phyloP scores from a whole-genome alignment of 164 flowering plant species.

The Aristolochia californica region DNA sequence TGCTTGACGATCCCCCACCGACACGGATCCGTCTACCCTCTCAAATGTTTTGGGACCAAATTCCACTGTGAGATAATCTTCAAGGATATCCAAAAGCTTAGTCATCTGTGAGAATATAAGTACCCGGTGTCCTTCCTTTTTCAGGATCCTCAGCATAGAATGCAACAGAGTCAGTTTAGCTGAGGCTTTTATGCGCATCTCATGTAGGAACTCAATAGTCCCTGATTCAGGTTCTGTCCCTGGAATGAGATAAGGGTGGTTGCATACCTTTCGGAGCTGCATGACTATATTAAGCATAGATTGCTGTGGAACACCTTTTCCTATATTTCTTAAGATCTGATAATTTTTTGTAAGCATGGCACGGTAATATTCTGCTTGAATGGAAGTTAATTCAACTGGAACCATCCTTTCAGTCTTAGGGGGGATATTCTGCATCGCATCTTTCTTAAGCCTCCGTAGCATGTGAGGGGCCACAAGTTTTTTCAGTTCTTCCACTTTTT shows the following conservation, averaged over 20 bases:
- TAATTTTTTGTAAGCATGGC: constrained; percentile 99
- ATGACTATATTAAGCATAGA: constrained; percentile 97
- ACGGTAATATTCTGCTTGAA: constrained; percentile 98
- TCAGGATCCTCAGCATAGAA: constrained; percentile 77
- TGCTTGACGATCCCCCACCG: constrained; percentile 89
- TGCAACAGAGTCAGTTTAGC: constrained; percentile 91
- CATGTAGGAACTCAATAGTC: constrained; percentile 87
- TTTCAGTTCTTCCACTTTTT: constrained; percentile 92
- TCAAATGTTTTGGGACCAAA: constrained; percentile 95
- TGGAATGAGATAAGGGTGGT: constrained; percentile 96
- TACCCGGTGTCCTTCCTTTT: constrained; percentile 86
- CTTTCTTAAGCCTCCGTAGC: constrained; percentile 98
- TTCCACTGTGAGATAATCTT: constrained; percentile 81
- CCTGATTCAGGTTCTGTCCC: constrained; percentile 99
- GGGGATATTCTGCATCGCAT: constrained; percentile 96
- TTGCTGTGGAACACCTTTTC: constrained; percentile 91
- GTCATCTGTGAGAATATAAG: constrained; percentile 99
- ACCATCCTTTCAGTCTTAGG: constrained; percentile 96
- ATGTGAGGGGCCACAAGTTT: constrained; percentile 98
- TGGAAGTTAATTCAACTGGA: constrained; percentile 93
- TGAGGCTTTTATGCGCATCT: constrained; percentile 98
- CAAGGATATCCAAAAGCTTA: constrained; percentile 96
- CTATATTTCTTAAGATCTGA: constrained; percentile 80
- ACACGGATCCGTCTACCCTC: constrained; percentile 98
- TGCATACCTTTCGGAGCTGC: constrained; percentile 97